Conservation (phyloP, 2,329 filamentous ascomycete species). For the Xylariaceae sp. region DNA sequence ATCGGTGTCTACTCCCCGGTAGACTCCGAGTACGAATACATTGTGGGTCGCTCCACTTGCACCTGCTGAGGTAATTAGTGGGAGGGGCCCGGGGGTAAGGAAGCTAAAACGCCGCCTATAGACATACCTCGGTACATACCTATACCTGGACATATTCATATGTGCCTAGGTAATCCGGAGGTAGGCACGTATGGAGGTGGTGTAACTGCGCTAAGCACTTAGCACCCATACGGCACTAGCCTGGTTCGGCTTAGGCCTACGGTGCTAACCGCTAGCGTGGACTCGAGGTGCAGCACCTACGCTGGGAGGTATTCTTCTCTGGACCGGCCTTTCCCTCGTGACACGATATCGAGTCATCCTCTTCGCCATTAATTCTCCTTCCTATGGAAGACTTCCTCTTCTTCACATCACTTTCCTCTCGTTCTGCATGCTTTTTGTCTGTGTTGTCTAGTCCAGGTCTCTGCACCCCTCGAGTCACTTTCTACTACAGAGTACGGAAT, state of each 20-base stretch:
- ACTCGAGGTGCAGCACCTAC: background rate
- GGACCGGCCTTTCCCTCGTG: conserved; percentile 4
- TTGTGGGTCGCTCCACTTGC: too few relatives aligned
- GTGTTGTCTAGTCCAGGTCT: background rate
- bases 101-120: background rate
- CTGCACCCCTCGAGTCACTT: conserved; percentile 1
- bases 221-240: background rate
- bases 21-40: too few relatives aligned
- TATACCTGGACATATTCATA: background rate
- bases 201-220: background rate
- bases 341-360: conserved; percentile 22
- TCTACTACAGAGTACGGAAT: background rate
- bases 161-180: background rate
- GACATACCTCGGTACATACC: background rate
- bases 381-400: background rate
- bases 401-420: background rate
- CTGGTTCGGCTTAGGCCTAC: background rate
- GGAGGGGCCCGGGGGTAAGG: background rate
- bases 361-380: background rate
- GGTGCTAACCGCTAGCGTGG: background rate
- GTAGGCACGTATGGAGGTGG: too few relatives aligned
- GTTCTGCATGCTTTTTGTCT: background rate
- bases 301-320: background rate
- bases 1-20: too few relatives aligned
- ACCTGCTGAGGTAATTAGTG: too few relatives aligned